Conservation (phyloP, 768 basidiomycete genomes). For the Mrakia blollopis region DNA sequence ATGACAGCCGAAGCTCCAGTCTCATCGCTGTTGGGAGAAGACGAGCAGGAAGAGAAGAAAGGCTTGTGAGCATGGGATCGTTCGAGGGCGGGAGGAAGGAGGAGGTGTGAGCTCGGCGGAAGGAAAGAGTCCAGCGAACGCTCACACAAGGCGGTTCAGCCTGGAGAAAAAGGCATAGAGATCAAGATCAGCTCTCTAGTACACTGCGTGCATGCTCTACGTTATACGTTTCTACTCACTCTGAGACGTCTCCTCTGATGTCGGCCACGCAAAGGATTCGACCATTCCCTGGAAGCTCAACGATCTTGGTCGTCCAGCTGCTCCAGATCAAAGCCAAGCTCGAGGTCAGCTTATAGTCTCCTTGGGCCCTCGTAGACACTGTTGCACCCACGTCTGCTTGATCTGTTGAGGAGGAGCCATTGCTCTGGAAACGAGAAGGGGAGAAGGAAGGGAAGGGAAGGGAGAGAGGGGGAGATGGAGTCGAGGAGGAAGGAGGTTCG, state of each 20-base stretch:
- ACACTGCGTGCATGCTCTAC: too few species aligned
- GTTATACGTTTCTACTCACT: conserved; percentile 52
- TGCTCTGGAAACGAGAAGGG: background rate
- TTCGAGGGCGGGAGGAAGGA: background rate
- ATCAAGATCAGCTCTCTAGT: background rate
- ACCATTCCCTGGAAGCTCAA: conserved; percentile 1
- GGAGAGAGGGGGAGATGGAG: background rate
- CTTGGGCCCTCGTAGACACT: background rate
- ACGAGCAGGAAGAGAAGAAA: background rate
- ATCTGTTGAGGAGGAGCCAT: conserved; percentile 9
- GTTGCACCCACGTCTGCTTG: background rate
- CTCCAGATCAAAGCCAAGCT: background rate
- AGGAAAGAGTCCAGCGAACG: too few species aligned
- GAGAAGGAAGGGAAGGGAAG: too few species aligned
- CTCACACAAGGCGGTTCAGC: conserved; percentile 79
- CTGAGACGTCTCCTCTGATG: conserved; percentile 45
- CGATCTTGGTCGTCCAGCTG: conserved; percentile 4
- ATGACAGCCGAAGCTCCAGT: conserved; percentile 86
- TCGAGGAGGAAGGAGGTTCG: background rate
- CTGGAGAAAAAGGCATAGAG: conserved; percentile 39
- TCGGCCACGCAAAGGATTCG: conserved; percentile 92
- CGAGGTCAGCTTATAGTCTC: background rate
- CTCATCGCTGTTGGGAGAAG: conserved; percentile 46
- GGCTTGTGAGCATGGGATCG: background rate
- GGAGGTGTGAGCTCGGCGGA: background rate